A percentile compares a stretch with the other conserved stretches of the same genome.
phyloP scores from a whole-genome alignment of 768 basidiomycete species.

The Tylopilus sp. region DNA sequence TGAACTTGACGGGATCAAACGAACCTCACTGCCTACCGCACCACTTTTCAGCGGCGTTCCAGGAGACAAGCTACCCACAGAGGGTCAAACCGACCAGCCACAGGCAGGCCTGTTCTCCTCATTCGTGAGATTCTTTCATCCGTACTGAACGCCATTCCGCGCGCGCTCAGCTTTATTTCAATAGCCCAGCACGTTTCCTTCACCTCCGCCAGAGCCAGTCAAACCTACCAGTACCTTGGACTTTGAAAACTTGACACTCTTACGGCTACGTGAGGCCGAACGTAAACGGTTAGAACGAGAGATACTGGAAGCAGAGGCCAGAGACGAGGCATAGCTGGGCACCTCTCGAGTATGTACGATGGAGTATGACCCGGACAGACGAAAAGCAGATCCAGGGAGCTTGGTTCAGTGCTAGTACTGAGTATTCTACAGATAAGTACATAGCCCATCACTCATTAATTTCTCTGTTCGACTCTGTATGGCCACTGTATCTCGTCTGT shows the following conservation, averaged over 20 bases:
- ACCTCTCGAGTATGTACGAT: too few relatives aligned
- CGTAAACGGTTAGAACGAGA: constrained; percentile 72
- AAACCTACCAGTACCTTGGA: constrained; percentile 48
- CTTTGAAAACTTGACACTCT: constrained; percentile 75
- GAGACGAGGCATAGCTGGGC: constrained; percentile 7
- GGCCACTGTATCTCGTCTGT: too few relatives aligned
- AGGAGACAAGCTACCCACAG: background rate
- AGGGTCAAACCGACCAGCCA: background rate
- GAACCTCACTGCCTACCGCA: constrained; percentile 13
- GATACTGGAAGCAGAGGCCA: constrained; percentile 66
- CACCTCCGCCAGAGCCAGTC: constrained; percentile 18
- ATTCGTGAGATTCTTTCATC: constrained; percentile 7
- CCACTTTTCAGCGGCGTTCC: constrained; percentile 21
- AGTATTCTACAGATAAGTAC: too few relatives aligned
- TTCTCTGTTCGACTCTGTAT: too few relatives aligned
- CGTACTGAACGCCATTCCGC: background rate
- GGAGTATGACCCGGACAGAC: too few relatives aligned
- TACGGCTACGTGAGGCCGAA: constrained; percentile 81
- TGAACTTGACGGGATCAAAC: constrained; percentile 40
- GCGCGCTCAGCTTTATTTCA: constrained; percentile 5
- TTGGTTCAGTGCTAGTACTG: too few relatives aligned
- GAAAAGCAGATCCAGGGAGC: too few relatives aligned
- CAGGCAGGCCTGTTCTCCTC: constrained; percentile 44
- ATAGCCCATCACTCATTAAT: too few relatives aligned
- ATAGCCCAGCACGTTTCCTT: constrained; percentile 21